Conservation (phyloP, 768 basidiomycete species). For the Clavaria fumosa region DNA sequence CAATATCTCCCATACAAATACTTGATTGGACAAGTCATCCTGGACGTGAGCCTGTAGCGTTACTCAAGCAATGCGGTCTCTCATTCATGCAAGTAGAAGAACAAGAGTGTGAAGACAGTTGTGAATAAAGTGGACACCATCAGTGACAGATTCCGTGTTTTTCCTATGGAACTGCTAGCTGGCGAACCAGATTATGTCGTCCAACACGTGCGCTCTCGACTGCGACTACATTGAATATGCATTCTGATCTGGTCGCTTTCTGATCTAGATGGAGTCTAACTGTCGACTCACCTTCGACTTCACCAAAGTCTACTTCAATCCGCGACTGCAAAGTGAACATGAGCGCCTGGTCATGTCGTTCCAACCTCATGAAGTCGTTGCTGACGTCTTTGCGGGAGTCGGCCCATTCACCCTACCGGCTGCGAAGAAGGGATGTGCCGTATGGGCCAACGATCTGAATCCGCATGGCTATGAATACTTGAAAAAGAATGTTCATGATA, state of each 20-base stretch:
- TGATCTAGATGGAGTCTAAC: conserved; percentile 57
- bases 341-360: conserved; percentile 68
- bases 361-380: conserved; percentile 61
- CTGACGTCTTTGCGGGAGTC: conserved; percentile 93
- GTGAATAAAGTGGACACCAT: conserved; percentile 91
- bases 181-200: conserved; percentile 81
- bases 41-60: conserved; percentile 49
- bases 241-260: conserved; percentile 1
- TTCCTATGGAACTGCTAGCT: conserved; percentile 92
- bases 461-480: conserved; percentile 76
- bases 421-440: conserved; percentile 78
- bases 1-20: conserved; percentile 88
- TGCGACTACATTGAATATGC: background rate
- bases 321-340: conserved; percentile 84
- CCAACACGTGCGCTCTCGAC: conserved; percentile 46
- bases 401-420: conserved; percentile 94
- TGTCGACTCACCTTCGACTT: conserved; percentile 93
- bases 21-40: conserved; percentile 79
- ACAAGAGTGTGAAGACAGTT: conserved; percentile 64
- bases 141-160: conserved; percentile 76
- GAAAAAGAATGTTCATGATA: conserved; percentile 50
- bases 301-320: conserved; percentile 95
- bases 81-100: conserved; percentile 48
- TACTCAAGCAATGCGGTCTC: background rate
- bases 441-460: conserved; percentile 90